Conservation (phyloP, 768 basidiomycete genomes). For the Sistotremastrum niveocremeum region DNA sequence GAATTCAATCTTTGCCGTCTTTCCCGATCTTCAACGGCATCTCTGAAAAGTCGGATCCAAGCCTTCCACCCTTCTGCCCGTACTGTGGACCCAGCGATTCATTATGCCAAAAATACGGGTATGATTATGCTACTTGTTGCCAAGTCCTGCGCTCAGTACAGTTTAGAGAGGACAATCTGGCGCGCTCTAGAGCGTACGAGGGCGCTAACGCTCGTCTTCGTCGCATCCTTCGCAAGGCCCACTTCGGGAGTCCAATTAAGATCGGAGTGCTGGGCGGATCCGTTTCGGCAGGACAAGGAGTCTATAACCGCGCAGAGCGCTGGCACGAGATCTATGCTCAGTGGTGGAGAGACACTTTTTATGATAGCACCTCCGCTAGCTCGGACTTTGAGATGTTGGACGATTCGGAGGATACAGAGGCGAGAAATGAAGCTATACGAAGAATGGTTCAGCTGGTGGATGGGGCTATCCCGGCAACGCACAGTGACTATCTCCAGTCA, state of each 20-base stretch:
- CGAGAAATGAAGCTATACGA: too few species aligned
- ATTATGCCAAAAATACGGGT: too few species aligned
- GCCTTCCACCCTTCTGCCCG: too few species aligned
- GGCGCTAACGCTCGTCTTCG: slow-evolving; percentile 7
- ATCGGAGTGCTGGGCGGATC: slow-evolving; percentile 5
- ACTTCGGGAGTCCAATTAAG: background rate
- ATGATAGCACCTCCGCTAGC: background rate
- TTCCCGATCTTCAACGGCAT: too few species aligned
- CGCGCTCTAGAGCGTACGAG: slow-evolving; percentile 5
- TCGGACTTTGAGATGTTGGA: too few species aligned
- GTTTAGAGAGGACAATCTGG: slow-evolving; percentile 5
- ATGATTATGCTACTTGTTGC: background rate
- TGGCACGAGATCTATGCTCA: slow-evolving; percentile 3
- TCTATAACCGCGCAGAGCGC: slow-evolving; percentile 2
- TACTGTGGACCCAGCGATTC: too few species aligned
- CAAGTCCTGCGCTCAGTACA: too few species aligned
- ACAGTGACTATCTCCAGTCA: slow-evolving; percentile 5
- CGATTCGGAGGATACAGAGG: background rate
- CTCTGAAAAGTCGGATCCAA: too few species aligned
- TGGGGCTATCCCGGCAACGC: slow-evolving; percentile 5
- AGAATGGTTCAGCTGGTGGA: background rate
- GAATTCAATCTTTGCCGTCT: too few species aligned
- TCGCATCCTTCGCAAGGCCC: slow-evolving; percentile 3
- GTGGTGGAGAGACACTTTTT: background rate
- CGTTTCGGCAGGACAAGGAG: slow-evolving; percentile 5